Evolutionary conservation across 257 asterid species (phyloP), one percentile per base, ranked within the genome.

Genomic region (Lithospermum erythrorhizon): DNA sequence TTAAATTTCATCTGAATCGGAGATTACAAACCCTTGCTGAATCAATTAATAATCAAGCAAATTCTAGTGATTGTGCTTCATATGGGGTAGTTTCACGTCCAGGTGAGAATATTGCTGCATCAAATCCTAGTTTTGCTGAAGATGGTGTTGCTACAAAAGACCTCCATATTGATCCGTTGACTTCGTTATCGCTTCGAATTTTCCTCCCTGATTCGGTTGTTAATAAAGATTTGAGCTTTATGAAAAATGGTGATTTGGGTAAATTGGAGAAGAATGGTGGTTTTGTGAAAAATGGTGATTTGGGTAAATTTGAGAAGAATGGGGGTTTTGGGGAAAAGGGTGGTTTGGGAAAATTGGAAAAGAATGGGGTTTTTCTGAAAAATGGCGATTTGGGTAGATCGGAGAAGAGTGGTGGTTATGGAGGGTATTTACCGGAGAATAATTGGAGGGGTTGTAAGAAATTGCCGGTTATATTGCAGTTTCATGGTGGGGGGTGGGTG

Each of bases 401-500:
- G 70, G 30, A 73, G 53, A 20, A 49, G 61, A 27, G 32, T 13
- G 82, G 75, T 62, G 79, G 37, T 52, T 89, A 89, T 25, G 81
- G 90, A 10, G 96, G 96, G 57, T 89, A 89, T 64, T 67, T 61
- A 60, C 96, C 95, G 55, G 87, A 75, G 49, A 71, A 30, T 18
- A 68, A 64, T 27, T 75, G 79, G 59, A 66, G 68, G 60, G 77
- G 75, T 64, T 76, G 87, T 62, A 73, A 82, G 81, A 89, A 82
- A 53, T 64, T 89, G 61, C 94, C 95, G 66, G 81, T 89, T 59
- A 84, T 89, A 6, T 66, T 89, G 77, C 96, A 89, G 78, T 89
- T 89, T 63, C 96, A 89, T 53, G 95, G 96, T 9, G 95, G 96
- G 3, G 91, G 91, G 1, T 89, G 93, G 89, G 90, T 89, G 58